These are phyloP conservation scores for Macrolepiota albuminosa DNA, from an alignment of 768 basidiomycete species.

Conservation along the genomic window DNA sequence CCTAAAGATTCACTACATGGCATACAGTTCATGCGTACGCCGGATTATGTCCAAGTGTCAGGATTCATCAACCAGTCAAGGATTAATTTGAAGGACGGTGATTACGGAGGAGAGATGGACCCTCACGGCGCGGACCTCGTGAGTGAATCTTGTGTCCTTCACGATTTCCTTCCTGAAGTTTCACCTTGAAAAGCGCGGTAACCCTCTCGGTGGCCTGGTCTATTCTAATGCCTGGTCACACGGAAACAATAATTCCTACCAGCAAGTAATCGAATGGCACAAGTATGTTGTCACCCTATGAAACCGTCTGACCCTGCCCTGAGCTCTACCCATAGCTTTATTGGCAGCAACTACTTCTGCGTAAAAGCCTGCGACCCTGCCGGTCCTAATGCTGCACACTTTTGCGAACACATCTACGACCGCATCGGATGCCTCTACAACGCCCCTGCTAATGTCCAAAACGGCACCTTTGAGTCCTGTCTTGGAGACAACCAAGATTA, in stretches of 20 bases:
- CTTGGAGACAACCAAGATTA: conserved; percentile 44
- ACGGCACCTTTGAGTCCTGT: conserved; percentile 50
- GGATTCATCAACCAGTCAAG: conserved; percentile 61
- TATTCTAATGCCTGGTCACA: conserved; percentile 19
- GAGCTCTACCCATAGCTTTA: conserved; percentile 39
- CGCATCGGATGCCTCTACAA: conserved; percentile 60
- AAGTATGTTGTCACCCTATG: conserved; percentile 31
- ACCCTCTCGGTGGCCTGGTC: conserved; percentile 13
- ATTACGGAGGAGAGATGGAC: conserved; percentile 77
- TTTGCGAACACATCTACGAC: conserved; percentile 60
- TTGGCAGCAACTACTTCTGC: conserved; percentile 50
- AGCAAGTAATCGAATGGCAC: conserved; percentile 56
- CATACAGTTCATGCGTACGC: conserved; percentile 57
- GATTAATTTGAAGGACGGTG: conserved; percentile 46
- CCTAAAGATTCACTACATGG: conserved; percentile 61
- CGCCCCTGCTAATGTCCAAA: conserved; percentile 48
- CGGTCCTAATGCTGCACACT: conserved; percentile 34
- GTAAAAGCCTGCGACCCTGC: conserved; percentile 56
- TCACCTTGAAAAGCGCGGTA: conserved; percentile 10
- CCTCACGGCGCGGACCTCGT: conserved; percentile 65
- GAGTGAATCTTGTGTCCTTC: conserved; percentile 5
- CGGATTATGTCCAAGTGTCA: conserved; percentile 54
- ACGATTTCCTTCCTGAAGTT: neutral
- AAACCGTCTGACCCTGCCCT: neutral
- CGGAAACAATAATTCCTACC: conserved; percentile 27